Conservation (phyloP, 2,329 filamentous ascomycete genomes). For the Fusarium sp. region DNA sequence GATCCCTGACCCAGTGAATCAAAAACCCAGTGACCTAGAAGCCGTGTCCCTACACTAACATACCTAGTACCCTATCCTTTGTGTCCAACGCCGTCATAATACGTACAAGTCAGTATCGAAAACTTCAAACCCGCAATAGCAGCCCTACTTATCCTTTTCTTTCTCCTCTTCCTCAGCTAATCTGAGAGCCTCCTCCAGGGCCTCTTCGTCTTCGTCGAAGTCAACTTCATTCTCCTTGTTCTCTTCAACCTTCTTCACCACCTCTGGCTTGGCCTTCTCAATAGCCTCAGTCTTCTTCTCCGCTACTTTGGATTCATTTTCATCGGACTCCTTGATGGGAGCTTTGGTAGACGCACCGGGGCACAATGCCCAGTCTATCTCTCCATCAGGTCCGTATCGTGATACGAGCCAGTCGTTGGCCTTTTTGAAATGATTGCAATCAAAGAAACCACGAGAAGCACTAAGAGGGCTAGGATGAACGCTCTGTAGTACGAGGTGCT, state of each 20-base stretch:
- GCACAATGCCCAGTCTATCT: slow-evolving; percentile 85
- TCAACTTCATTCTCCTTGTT: slow-evolving; percentile 51
- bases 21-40: slow-evolving; percentile 21
- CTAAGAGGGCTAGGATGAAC: slow-evolving; percentile 96
- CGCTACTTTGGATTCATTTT: slow-evolving; percentile 36
- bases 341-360: slow-evolving; percentile 55
- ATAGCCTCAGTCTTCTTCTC: slow-evolving; percentile 48
- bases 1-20: slow-evolving; percentile 20
- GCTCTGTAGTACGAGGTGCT: slow-evolving; percentile 85
- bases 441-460: slow-evolving; percentile 84
- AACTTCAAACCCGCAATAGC: slow-evolving; percentile 1
- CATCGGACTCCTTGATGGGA: slow-evolving; percentile 41
- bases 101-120: slow-evolving; percentile 29
- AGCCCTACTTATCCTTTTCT: slow-evolving; percentile 35
- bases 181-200: slow-evolving; percentile 54
- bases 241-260: slow-evolving; percentile 28
- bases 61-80: slow-evolving; percentile 13
- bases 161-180: slow-evolving; percentile 49
- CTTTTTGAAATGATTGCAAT: slow-evolving; percentile 83
- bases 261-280: slow-evolving; percentile 39
- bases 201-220: slow-evolving; percentile 53
- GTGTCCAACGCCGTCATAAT: slow-evolving; percentile 36
- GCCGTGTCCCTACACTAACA: slow-evolving; percentile 18
- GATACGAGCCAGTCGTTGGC: slow-evolving; percentile 86
- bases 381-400: slow-evolving; percentile 82